Base-by-base conservation (phyloP, 1,139 yeast species). In the Geotrichum macrosporum region DNA sequence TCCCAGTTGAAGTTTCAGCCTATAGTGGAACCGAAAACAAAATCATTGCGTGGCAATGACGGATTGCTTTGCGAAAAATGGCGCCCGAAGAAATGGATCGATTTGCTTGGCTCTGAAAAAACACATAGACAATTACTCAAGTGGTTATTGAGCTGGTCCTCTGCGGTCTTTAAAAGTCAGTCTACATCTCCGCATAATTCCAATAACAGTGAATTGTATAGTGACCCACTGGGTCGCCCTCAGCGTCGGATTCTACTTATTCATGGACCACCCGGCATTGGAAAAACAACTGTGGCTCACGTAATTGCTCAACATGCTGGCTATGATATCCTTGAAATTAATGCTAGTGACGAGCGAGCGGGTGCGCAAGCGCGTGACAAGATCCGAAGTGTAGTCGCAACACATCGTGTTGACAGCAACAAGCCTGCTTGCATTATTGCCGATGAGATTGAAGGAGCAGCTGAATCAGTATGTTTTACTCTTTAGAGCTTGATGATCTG, bases 221-320 rank as follows among this genome's bases (percentile, higher is more conserved):
- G 53, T 0, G 95, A 87, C 61, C 73, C 77, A 0, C 70, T 75
- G 38, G 79, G 81, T 5, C 72, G 97, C 42, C 97, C 97, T 0
- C 68, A 65, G n/a, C 74, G 73, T 47, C 83, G 79, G 55, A 73
- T 92, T 1, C 62, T 92, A 33, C 68, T 92, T 41, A 75, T 92
- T 2, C 87, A 84, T 61, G 98, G 98, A 0, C 94, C 96, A 0
- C 89, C 96, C 1, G 98, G 98, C 1, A 75, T 85, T n/a, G 98
- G 98, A 5, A 92, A 92, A 63, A 92, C 98, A 0, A 79, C 94
- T 0, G 81, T 88, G 2, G 88, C 94, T 0, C 96, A 89, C 62
- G 76, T 87, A 1, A 75, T 88, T 32, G 95, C 95, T 3, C 75
- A 74, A 43, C 95, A 86, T 55, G 76, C 85, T 40, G 95, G 95